phyloP scores from a whole-genome alignment of 805 yeast species.

The Blastobotrys terrestris region DNA sequence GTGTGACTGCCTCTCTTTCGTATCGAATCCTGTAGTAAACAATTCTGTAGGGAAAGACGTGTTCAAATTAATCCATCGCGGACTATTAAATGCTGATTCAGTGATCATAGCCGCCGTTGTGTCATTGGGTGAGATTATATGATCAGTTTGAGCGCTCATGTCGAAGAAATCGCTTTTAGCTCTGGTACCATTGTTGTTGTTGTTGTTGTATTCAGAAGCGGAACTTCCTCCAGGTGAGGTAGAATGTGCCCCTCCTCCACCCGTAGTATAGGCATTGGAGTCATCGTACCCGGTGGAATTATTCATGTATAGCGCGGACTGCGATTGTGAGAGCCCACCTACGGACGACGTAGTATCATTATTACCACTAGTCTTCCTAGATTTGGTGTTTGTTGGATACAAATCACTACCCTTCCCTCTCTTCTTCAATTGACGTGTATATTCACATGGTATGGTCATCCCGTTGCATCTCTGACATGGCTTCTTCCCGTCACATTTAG shows the following conservation, averaged over 20 bases:
- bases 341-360: not conserved
- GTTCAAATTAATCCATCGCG: slow-evolving; percentile 13
- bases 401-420: not conserved
- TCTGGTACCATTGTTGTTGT: not conserved
- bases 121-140: not conserved
- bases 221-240: slow-evolving; percentile 1
- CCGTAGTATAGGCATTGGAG: not conserved
- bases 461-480: not conserved
- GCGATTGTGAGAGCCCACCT: not conserved
- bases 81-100: slow-evolving; percentile 8
- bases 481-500: not conserved
- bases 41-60: slow-evolving; percentile 9
- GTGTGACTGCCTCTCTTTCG: slow-evolving; percentile 2
- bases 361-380: not conserved
- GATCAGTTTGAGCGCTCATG: not conserved
- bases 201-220: not conserved
- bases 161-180: not conserved
- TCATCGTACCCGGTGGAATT: not conserved
- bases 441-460: not conserved
- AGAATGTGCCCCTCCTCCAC: not conserved
- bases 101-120: slow-evolving; percentile 2
- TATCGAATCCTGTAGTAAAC: slow-evolving; percentile 5
- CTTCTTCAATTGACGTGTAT: not conserved
- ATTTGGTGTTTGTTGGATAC: not conserved
- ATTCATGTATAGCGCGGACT: not conserved